Percentiles rank a stretch among this genome's conserved stretches.
These are phyloP conservation scores for Hirschfeldia incana DNA, from an alignment of 345 rosid genomes.

Conservation along the genomic window DNA sequence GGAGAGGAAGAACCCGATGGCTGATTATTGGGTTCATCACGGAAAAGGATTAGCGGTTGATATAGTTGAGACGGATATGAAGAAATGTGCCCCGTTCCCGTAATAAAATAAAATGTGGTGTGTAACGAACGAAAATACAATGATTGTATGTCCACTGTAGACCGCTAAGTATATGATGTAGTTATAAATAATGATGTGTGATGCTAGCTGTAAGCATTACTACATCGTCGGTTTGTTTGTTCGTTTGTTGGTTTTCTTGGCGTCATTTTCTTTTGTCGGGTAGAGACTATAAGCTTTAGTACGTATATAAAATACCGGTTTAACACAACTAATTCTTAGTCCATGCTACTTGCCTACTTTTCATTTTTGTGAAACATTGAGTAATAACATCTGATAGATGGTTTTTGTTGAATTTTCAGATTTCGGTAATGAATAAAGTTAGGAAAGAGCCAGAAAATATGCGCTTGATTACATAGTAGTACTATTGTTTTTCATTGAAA, in stretches of 20 bases:
- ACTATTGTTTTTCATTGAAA: too few species aligned
- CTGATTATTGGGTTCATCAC: constrained; percentile 74
- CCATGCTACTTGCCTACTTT: too few species aligned
- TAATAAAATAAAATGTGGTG: constrained; percentile 22
- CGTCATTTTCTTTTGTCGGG: background rate
- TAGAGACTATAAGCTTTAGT: background rate
- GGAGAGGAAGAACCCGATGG: constrained; percentile 56
- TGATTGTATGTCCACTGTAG: background rate
- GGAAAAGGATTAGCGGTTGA: constrained; percentile 66
- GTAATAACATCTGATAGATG: too few species aligned
- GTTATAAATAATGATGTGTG: background rate
- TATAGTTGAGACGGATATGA: constrained; percentile 46
- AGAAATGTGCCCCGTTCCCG: constrained; percentile 48
- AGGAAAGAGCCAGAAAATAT: too few species aligned
- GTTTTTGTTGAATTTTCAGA: too few species aligned
- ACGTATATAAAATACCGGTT: background rate
- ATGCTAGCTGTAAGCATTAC: background rate
- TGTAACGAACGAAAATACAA: background rate
- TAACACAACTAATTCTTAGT: background rate
- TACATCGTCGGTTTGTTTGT: background rate
- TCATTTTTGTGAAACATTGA: too few species aligned
- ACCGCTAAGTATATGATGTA: background rate
- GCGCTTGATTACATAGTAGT: too few species aligned
- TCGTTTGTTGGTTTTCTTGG: background rate
- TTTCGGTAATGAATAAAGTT: too few species aligned